Evolutionary conservation across 2,329 filamentous ascomycete species (phyloP).

Genomic region (Neodidymelliopsis sp.): DNA sequence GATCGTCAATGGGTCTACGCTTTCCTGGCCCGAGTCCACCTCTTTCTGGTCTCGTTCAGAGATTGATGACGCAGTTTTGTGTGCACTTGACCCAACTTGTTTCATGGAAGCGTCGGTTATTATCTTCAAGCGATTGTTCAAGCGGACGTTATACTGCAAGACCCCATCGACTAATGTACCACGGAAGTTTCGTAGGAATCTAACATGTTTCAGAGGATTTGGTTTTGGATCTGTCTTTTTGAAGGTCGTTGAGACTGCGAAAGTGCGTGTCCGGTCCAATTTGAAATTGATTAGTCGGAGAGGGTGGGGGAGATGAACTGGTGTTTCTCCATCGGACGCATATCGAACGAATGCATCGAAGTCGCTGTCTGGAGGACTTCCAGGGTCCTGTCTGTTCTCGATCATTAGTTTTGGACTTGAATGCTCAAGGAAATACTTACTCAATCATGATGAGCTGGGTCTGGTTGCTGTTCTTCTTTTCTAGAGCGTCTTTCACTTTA

Average conservation of each 20-base stretch:
- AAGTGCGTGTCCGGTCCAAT: not conserved
- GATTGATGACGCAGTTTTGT: too few species aligned
- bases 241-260: not conserved
- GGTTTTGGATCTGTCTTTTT: too few species aligned
- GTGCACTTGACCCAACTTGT: not conserved
- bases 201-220: not conserved
- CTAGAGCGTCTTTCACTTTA: not conserved
- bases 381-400: not conserved
- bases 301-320: not conserved
- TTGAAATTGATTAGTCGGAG: not conserved
- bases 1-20: too few species aligned
- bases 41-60: too few species aligned
- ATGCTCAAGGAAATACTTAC: not conserved
- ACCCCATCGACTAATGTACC: conserved; percentile 29
- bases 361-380: too few species aligned
- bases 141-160: conserved; percentile 31
- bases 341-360: not conserved
- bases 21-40: too few species aligned
- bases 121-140: not conserved
- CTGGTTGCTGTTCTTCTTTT: not conserved
- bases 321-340: not conserved
- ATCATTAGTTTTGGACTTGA: not conserved
- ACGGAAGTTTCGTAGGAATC: conserved; percentile 25
- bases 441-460: conserved; percentile 1
- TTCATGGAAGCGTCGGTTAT: not conserved